Percentiles rank a stretch among this genome's conserved stretches.
Evolutionary conservation across 768 basidiomycete genomes (phyloP).

Genomic region (Tricholoma bakamatsutake): DNA sequence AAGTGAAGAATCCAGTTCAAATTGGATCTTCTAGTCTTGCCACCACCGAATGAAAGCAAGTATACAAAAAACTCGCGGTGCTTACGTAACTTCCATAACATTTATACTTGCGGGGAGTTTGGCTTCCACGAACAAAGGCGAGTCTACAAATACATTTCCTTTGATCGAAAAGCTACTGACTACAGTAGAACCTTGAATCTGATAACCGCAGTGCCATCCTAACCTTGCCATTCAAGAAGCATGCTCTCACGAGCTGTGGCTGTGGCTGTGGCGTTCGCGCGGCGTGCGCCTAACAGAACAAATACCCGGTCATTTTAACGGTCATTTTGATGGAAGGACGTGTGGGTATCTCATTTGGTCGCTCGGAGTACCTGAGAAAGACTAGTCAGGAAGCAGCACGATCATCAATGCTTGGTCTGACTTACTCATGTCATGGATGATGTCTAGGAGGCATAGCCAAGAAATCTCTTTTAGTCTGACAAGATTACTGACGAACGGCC

Average conservation of each 20-base stretch:
- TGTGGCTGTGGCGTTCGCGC: neutral
- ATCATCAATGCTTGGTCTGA: neutral
- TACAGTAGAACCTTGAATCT: neutral
- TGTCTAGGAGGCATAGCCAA: neutral
- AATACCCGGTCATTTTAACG: neutral
- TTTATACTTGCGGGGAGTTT: neutral
- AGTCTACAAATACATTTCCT: no score
- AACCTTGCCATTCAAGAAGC: no score
- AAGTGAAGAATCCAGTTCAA: constrained; percentile 6
- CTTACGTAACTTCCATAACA: constrained; percentile 13
- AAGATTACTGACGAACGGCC: neutral
- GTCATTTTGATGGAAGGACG: neutral
- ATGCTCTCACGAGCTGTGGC: no score
- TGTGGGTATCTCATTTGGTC: neutral
- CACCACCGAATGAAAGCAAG: constrained; percentile 19
- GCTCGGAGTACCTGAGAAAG: neutral
- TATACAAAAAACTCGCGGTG: constrained; percentile 11
- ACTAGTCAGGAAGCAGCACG: neutral
- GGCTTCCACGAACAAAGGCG: neutral
- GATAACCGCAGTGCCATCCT: neutral
- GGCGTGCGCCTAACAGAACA: neutral
- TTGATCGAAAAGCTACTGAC: neutral
- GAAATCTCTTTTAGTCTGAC: neutral
- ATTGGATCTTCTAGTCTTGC: constrained; percentile 10
- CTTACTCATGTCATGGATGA: neutral